phyloP scores from a whole-genome alignment of 108 stramenopile species.

The Cylindrotheca fusiformis region DNA sequence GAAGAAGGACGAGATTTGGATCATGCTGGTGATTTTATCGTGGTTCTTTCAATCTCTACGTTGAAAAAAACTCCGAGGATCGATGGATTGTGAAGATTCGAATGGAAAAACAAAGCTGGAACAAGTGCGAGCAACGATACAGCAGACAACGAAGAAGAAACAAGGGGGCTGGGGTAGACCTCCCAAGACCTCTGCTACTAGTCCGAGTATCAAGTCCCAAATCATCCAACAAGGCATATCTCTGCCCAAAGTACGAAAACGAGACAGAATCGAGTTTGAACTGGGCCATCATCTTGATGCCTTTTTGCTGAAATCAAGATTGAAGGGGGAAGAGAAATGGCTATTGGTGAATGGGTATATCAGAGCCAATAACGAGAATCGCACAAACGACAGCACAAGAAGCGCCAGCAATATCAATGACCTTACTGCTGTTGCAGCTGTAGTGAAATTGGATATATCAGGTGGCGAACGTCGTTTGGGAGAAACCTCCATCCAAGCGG shows the following conservation, averaged over 20 bases:
- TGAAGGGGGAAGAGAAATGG: not conserved
- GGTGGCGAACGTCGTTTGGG: conserved; percentile 63
- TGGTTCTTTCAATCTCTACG: not conserved
- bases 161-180: not conserved
- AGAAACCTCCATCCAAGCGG: conserved; percentile 42
- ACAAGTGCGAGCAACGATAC: not conserved
- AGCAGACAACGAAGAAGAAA: not conserved
- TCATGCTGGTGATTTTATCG: conserved; percentile 1
- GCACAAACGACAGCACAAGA: not conserved
- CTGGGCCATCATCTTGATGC: not conserved
- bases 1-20: not conserved
- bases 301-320: not conserved
- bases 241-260: too few species aligned
- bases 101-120: too few species aligned
- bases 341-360: not conserved
- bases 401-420: not conserved
- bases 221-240: not conserved
- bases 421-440: not conserved
- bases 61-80: not conserved
- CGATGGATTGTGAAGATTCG: too few species aligned
- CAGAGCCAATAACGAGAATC: not conserved
- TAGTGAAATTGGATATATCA: conserved; percentile 38
- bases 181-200: not conserved
- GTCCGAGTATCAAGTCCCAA: not conserved
- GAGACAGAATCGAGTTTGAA: not conserved